Evolutionary conservation across 208 protist species (phyloP), one percentile per base, ranked within the genome.

Genomic region (Trypanosoma platydactyli): DNA sequence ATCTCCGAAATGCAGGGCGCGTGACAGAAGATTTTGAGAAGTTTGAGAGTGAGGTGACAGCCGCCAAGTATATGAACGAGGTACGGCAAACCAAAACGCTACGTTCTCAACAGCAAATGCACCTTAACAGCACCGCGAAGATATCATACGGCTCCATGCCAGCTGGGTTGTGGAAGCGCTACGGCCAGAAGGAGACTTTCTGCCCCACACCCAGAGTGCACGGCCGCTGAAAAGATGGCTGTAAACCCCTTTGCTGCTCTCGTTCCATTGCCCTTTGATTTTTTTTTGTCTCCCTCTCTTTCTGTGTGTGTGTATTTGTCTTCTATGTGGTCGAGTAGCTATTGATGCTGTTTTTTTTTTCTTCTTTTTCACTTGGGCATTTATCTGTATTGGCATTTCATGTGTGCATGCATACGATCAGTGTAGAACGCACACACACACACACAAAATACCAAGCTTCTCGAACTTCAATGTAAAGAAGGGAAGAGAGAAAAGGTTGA

Each of bases 141-240:
- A 94, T 96, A 62, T 91, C 89, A 70, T 96, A 92, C 72, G 81
- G 86, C 50, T 92, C 91, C 4, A 94, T 94, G 88, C 91, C 91
- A 13, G 77, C 83, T 1, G 91, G 91, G 0, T 66, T 96, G 73
- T 94, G 81, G 84, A 96, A 96, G 75, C 75, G 70, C 18, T 96
- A 96, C 71, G 88, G 88, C 0, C 65, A 86, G 70, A 68, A 66
- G 38, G 77, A 93, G 1, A 88, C 82, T 15, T 88, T 88, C 64
- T 91, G 82, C 84, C 82, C 80, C 0, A 96, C 88, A 11, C 68
- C 87, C 44, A 71, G 64, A 16, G 85, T 94, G 35, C 58, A 85
- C 16, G 87, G 90, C 12, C 77, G 79, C 5, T 70, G 77, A 48
- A 58, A 69, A 48, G 11, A 48, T 20, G 77, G 82, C n/a, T 30